Evolutionary conservation across 176 grass and related monocot species (phyloP), one percentile per base, ranked within the genome.

Genomic region (Paspalum vaginatum): DNA sequence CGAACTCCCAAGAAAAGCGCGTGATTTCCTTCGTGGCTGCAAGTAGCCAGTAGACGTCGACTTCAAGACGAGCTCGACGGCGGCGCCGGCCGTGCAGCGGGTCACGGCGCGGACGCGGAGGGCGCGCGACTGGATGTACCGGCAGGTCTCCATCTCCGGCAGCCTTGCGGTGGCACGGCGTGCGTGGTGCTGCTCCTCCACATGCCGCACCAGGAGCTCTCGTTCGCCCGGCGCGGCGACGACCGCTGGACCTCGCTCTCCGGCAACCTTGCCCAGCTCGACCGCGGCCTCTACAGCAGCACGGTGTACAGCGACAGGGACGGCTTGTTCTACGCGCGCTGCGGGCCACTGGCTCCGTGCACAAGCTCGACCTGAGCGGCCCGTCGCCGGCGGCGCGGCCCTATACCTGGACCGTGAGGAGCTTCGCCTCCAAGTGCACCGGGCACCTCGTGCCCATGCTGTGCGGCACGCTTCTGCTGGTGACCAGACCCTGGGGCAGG

Each of bases 181-280:
- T 69, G 64, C 64, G 22, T 56, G 14, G 77, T 80, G 17, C 50
- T 74, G 5, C 71, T 74, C 17, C 2, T 21, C 8, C 71, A 74
- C 32, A 74, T 52, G 51, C 71, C 71, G 11, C 7, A 14, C 4
- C 32, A 38, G 5, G 15, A 74, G 52, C 4, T 74, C 17, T 74
- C 70, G 1, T 74, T 74, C 52, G 48, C 70, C 70, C 47, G 26
- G 48, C 48, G 18, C 7, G 48, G 51, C 51, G 51, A 53, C 51
- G 51, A 18, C 0, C 54, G 54, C 20, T 57, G 54, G 54, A 57
- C 54, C 20, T 57, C 54, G 18, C 54, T 57, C 20, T 57, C 20
- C 1, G 20, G 9, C 18, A 6, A 0, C 8, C 54, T 3, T 5
- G n/a, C n/a, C n/a, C n/a, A n/a, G n/a, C 51, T 18, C 5, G 3